Evolutionary conservation across 306 rosid species (phyloP).

Genomic region (Cucurbita argyrosperma): DNA sequence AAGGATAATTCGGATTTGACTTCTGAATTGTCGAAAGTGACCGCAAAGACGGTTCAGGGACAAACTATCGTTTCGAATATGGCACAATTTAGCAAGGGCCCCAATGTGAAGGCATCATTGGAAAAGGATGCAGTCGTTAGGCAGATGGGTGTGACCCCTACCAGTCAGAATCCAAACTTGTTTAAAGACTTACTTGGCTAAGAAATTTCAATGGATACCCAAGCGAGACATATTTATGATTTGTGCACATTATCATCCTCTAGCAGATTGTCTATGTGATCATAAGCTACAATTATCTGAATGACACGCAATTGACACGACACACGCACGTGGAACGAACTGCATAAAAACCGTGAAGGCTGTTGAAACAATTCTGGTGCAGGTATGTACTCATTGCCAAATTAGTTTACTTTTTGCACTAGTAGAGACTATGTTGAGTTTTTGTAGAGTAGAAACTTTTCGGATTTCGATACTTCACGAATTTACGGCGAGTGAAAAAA

Average conservation of each 20-base stretch:
- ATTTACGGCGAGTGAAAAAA: background rate
- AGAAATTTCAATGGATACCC: background rate
- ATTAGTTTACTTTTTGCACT: constrained; percentile 3
- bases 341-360: background rate
- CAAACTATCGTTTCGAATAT: constrained; percentile 12
- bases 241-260: constrained; percentile 2
- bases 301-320: background rate
- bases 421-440: constrained; percentile 3
- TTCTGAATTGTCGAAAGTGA: constrained; percentile 24
- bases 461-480: background rate
- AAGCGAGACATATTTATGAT: background rate
- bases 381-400: constrained; percentile 3
- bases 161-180: constrained; percentile 69
- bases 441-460: background rate
- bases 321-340: background rate
- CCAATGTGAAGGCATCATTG: constrained; percentile 30
- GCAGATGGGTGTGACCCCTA: constrained; percentile 78
- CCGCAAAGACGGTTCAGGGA: constrained; percentile 12
- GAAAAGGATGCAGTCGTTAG: constrained; percentile 73
- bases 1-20: constrained; percentile 27
- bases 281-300: background rate
- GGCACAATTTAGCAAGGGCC: constrained; percentile 44
- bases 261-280: constrained; percentile 13
- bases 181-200: constrained; percentile 63
- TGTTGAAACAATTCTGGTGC: background rate